Conservation (phyloP, 2,329 filamentous ascomycete genomes). For the Penicillium palitans region DNA sequence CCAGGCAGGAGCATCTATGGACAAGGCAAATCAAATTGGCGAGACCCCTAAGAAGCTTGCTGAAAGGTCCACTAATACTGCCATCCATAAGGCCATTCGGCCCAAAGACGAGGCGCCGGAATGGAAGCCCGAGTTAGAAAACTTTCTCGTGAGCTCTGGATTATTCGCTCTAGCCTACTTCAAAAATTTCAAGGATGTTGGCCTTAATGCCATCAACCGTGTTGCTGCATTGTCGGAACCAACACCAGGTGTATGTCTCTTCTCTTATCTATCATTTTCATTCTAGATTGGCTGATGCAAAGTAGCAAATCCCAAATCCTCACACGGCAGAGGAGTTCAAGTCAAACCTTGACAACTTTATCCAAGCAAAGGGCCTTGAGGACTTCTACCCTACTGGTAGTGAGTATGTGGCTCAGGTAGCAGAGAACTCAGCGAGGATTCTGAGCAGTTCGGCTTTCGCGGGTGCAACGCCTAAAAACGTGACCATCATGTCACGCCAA, state of each 20-base stretch:
- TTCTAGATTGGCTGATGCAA: too few relatives aligned
- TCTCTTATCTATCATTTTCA: too few relatives aligned
- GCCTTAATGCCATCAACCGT: not conserved
- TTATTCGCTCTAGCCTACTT: not conserved
- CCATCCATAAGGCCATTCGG: not conserved
- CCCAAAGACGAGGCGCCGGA: not conserved
- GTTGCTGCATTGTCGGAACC: not conserved
- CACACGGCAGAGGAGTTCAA: not conserved
- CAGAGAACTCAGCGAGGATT: not conserved
- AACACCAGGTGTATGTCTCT: not conserved
- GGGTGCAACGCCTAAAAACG: not conserved
- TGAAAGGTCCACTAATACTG: not conserved
- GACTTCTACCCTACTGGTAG: not conserved
- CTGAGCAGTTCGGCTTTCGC: not conserved
- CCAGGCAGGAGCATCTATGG: not conserved
- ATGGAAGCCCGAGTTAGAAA: conserved; percentile 1
- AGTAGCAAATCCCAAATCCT: not conserved
- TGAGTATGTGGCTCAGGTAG: not conserved
- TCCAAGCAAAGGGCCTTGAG: not conserved
- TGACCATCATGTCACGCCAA: not conserved
- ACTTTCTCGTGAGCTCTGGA: not conserved
- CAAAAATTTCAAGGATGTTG: not conserved
- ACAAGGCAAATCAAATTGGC: not conserved
- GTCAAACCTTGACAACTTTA: not conserved
- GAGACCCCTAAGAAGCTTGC: not conserved